phyloP scores from a whole-genome alignment of 2,329 filamentous ascomycete species.

The Trichophyton benhamiae region DNA sequence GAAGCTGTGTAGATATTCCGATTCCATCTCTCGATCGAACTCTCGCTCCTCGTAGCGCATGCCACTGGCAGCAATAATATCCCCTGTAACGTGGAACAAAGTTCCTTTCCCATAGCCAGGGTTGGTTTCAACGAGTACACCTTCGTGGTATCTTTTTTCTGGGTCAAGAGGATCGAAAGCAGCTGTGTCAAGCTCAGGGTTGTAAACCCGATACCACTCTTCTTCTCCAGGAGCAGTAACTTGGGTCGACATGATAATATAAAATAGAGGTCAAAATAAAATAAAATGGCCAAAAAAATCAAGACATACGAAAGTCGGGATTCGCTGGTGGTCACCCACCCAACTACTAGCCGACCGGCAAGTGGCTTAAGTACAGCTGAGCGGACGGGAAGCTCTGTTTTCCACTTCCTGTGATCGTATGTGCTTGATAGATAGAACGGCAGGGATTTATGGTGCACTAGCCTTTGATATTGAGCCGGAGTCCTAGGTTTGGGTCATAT shows the following conservation, averaged over 20 bases:
- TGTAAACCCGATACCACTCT: conserved; percentile 11
- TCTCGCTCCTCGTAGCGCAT: conserved; percentile 12
- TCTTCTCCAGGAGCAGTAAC: background rate
- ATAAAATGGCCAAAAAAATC: background rate
- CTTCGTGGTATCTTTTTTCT: conserved; percentile 12
- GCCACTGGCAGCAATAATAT: conserved; percentile 9
- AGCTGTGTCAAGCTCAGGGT: conserved; percentile 9
- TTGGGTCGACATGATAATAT: background rate
- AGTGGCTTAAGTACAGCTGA: background rate
- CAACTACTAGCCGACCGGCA: background rate
- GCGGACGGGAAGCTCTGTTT: background rate
- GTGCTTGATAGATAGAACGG: background rate
- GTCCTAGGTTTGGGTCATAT: too few relatives aligned
- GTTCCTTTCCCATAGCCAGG: background rate
- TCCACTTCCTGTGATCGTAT: background rate
- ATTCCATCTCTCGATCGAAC: background rate
- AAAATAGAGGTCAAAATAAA: background rate
- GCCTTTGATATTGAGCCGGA: too few relatives aligned
- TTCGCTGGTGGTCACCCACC: background rate
- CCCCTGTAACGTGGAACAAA: conserved; percentile 13
- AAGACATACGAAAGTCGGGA: background rate
- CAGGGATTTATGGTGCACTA: too few relatives aligned
- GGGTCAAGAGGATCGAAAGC: conserved; percentile 12
- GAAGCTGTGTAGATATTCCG: conserved; percentile 5
- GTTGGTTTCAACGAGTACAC: conserved; percentile 11